Base-by-base conservation (phyloP, 2,329 filamentous ascomycete genomes). In the Colletotrichum godetiae region DNA sequence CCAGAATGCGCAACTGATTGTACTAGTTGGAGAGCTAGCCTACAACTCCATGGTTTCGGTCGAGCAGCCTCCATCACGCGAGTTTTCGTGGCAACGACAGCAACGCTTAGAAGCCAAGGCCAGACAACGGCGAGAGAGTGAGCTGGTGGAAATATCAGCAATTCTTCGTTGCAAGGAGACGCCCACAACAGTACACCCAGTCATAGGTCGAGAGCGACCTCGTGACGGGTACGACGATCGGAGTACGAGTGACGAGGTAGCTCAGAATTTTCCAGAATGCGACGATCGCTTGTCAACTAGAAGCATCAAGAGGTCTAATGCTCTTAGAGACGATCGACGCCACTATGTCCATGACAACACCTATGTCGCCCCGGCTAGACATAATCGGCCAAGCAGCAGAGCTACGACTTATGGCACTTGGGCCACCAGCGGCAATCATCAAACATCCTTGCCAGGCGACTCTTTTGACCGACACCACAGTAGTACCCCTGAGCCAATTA, bases 91-190 rank as follows among this genome's bases (percentile, higher is more conserved):
- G n/a, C 60, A 56, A 53, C 67, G 61, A 37, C 29, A 79, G 77
- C 37, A 76, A 70, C 49, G 46, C 59, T 74, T 75, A 27, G 74
- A 74, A 42, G 35, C 74, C 3, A 77, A 75, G 19, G 76, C 79
- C 57, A 76, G 77, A 58, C 76, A 75, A 68, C 80, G 75, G 74
- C 78, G 79, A 64, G 78, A 79, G 52, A 80, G 78, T 55, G 80
- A 83, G 67, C 73, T 82, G 33, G 80, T 82, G 35, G 80, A 83
- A 31, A 77, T 83, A 5, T 82, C 80, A 13, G 79, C 80, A 0
- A 84, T 84, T 68, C 85, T 86, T 63, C 72, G 24, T 42, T 60
- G 62, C 46, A 49, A 55, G 55, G 29, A 73, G 60, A 55, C 29
- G 24, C 29, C 53, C 15, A 11, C 22, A 13, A 35, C n/a, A n/a